Evolutionary conservation across 257 asterid genomes (phyloP), one percentile per base, ranked within the genome.

Genomic region (Forsythia viridissima): DNA sequence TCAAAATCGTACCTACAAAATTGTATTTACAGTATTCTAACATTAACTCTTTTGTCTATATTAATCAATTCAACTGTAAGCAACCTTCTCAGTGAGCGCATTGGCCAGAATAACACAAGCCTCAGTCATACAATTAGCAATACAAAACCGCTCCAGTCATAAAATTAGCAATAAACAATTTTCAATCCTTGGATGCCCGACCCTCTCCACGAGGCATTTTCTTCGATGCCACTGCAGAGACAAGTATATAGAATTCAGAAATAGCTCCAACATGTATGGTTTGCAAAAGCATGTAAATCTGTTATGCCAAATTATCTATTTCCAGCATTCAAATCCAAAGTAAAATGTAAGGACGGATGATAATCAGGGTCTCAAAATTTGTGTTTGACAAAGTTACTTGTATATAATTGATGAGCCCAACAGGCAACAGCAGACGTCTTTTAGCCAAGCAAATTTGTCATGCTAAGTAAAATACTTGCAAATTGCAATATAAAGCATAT

Each of bases 121-220:
- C 34, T 30, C 76, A 41, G 20, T 6, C 74, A 39, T 13, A 70
- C 39, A 4, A 15, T 39, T 9, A 15, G 59, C 11, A 43, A 43
- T 43, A 6, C 8, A 43, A 43, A 8, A 43, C 2, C 34, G 34
- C 34, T 30, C 34, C 77, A 10, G n/a, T 18, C 76, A 30, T 21
- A 72, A 72, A 3, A 6, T 46, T 8, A 11, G 70, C 2, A 59
- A 59, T 20, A 5, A n/a, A 59, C 15, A 63, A 40, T 24, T 9
- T 30, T 86, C 84, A 87, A 55, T 87, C 93, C 88, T 86, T 88
- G 8, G 79, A 36, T 18, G 95, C 90, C 20, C 92, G 92, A 70
- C 99, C 99, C 80, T 76, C 91, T 34, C 96, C 99, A 37, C 97
- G 97, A 69, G 98, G 99, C 98, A 94, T 91, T 84, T 93, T 93